Percentiles rank a stretch among this genome's conserved stretches.
Evolutionary conservation across 345 rosid genomes (phyloP).

Genomic region (Hibiscus trionum): DNA sequence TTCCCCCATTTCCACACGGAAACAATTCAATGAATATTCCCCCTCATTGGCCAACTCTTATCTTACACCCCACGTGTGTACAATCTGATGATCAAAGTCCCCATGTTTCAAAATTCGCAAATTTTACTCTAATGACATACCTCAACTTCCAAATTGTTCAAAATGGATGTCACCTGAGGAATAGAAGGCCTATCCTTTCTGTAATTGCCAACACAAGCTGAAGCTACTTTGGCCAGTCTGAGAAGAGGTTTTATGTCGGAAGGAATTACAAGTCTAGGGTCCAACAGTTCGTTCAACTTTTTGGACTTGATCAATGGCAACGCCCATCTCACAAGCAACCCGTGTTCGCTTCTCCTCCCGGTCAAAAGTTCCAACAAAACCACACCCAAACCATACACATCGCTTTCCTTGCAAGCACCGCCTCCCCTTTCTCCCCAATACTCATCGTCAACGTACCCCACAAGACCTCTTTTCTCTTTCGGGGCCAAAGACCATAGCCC

Average conservation of each 20-base stretch:
- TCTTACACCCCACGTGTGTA: background rate
- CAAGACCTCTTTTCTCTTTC: conserved; percentile 41
- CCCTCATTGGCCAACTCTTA: background rate
- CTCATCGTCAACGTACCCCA: conserved; percentile 57
- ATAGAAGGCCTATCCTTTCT: conserved; percentile 61
- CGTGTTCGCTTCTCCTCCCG: conserved; percentile 62
- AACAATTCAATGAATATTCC: background rate
- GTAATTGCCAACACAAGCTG: conserved; percentile 70
- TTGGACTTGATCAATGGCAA: conserved; percentile 60
- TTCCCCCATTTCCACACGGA: conserved; percentile 7
- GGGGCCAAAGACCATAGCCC: conserved; percentile 58
- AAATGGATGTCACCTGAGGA: conserved; percentile 52
- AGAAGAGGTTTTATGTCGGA: conserved; percentile 38
- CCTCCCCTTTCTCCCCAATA: conserved; percentile 28
- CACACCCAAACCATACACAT: conserved; percentile 78
- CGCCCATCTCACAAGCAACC: conserved; percentile 70
- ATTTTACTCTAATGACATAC: background rate
- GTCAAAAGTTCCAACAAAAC: conserved; percentile 68
- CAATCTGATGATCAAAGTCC: background rate
- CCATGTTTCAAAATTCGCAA: background rate
- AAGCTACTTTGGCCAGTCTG: conserved; percentile 72
- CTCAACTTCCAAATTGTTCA: conserved; percentile 51
- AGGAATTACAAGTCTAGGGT: conserved; percentile 45
- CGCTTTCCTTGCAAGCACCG: conserved; percentile 56
- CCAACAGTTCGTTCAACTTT: conserved; percentile 53